Evolutionary conservation across 2,329 filamentous ascomycete genomes (phyloP).

Genomic region (Diaporthe ilicicola): DNA sequence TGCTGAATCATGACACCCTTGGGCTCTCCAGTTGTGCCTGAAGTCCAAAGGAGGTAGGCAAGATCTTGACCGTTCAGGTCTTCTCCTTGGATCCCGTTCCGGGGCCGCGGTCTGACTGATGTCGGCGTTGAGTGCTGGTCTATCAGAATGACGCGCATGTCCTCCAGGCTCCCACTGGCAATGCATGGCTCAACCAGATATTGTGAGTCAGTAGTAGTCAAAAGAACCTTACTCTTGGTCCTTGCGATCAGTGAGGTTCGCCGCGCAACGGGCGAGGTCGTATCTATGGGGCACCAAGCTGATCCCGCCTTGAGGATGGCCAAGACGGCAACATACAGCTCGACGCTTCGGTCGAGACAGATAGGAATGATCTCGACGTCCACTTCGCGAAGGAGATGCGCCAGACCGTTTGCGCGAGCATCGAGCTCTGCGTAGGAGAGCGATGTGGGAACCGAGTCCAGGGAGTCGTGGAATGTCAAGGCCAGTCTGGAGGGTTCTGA

Average conservation of each 20-base stretch:
- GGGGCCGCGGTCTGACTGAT: constrained; percentile 18
- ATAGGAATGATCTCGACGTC: constrained; percentile 44
- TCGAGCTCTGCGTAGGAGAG: constrained; percentile 48
- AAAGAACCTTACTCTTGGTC: constrained; percentile 42
- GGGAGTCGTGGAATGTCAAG: constrained; percentile 34
- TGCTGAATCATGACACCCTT: constrained; percentile 46
- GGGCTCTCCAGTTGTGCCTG: constrained; percentile 45
- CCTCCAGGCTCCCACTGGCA: constrained; percentile 39
- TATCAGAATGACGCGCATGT: constrained; percentile 42
- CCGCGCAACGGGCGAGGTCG: constrained; percentile 46
- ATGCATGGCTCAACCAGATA: constrained; percentile 37
- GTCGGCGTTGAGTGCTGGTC: constrained; percentile 34
- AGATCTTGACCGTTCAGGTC: constrained; percentile 32
- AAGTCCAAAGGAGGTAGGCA: constrained; percentile 45
- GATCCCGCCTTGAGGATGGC: constrained; percentile 51
- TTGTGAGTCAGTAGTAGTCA: constrained; percentile 38
- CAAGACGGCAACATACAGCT: constrained; percentile 50
- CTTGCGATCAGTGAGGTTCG: constrained; percentile 48
- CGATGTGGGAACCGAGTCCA: constrained; percentile 38
- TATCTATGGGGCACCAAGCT: constrained; percentile 51
- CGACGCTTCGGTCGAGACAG: constrained; percentile 48
- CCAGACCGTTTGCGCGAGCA: constrained; percentile 43
- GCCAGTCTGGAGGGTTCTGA: constrained; percentile 34
- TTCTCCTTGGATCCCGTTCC: constrained; percentile 9
- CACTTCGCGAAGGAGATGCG: constrained; percentile 39